Evolutionary conservation across 495 filamentous ascomycete genomes (phyloP).

Genomic region (Neurospora tetraspora): DNA sequence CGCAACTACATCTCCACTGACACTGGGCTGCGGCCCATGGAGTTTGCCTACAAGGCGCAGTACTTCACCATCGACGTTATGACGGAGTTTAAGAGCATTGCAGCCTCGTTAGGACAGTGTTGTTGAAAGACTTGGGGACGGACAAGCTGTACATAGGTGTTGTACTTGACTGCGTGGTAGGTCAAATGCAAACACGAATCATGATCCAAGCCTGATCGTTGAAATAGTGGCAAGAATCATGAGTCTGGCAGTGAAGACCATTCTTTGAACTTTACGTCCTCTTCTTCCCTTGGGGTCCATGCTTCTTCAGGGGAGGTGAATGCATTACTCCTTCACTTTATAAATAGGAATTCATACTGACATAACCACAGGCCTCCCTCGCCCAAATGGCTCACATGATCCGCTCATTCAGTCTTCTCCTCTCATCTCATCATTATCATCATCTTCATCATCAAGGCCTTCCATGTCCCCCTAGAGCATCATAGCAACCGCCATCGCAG

Average conservation of each 20-base stretch:
- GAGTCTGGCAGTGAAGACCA: no score
- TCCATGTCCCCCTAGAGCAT: background rate
- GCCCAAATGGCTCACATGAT: background rate
- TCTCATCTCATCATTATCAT: background rate
- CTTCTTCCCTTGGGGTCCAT: background rate
- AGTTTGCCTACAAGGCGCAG: conserved; percentile 38
- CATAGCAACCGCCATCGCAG: background rate
- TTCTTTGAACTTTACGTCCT: background rate
- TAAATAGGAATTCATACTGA: background rate
- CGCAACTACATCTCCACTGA: conserved; percentile 43
- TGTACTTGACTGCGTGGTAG: no score
- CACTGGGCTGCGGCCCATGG: conserved; percentile 37
- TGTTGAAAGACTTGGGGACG: no score
- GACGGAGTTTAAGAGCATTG: background rate
- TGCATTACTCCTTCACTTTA: background rate
- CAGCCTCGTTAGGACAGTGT: no score
- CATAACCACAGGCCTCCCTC: background rate
- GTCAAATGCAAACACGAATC: no score
- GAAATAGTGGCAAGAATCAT: no score
- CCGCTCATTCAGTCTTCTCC: background rate
- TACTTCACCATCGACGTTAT: conserved; percentile 57
- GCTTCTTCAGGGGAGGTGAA: background rate
- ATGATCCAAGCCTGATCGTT: no score
- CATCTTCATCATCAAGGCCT: background rate
- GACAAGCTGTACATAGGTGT: no score